phyloP scores from a whole-genome alignment of 139 green algal genomes.

The Microglena sp. region DNA sequence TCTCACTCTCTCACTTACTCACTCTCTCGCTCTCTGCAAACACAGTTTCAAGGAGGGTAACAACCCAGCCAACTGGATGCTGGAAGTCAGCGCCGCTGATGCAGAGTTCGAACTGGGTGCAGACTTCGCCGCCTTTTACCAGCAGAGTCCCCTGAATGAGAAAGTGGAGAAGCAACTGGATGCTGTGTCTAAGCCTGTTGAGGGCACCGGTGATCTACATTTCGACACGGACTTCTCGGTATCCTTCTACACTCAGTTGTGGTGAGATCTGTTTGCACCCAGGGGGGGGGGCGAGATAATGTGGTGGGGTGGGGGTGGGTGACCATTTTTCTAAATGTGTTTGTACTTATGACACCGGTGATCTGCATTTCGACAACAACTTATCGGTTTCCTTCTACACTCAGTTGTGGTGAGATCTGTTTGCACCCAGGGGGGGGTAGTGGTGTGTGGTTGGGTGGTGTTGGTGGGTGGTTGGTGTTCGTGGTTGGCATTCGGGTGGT shows the following conservation, averaged over 20 bases:
- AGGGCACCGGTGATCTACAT: background rate
- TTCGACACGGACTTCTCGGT: background rate
- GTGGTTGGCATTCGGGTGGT: too few species aligned
- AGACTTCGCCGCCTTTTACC: background rate
- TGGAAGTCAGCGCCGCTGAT: conserved; percentile 32
- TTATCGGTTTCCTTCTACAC: background rate
- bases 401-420: background rate
- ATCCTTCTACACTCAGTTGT: background rate
- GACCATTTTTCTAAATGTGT: too few species aligned
- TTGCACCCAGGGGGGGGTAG: background rate
- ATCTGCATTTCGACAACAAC: background rate
- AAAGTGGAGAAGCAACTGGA: background rate
- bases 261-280: background rate
- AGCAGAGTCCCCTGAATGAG: background rate
- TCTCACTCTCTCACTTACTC: background rate
- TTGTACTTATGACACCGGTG: background rate
- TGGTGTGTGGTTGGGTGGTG: too few species aligned
- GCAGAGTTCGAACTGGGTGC: background rate
- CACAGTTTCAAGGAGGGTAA: conserved; percentile 1
- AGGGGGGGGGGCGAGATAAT: background rate
- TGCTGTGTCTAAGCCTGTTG: background rate
- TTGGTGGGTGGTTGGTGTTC: too few species aligned
- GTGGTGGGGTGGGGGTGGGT: too few species aligned
- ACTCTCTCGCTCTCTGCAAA: too few species aligned
- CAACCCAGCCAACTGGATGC: conserved; percentile 78